Evolutionary conservation across 768 basidiomycete species (phyloP).

Genomic region (Russula brevipes): DNA sequence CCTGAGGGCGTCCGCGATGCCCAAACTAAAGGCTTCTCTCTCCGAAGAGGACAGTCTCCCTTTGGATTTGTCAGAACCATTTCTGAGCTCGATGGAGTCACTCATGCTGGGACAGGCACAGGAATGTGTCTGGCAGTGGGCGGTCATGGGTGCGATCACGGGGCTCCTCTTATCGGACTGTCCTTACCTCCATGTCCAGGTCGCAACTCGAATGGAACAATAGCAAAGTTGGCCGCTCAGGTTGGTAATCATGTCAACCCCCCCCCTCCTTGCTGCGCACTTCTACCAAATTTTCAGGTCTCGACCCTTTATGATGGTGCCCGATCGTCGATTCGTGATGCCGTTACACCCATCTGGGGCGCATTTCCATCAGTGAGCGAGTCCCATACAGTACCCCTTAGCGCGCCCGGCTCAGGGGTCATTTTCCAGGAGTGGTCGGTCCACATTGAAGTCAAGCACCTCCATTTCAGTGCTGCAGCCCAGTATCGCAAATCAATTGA

Average conservation of each 20-base stretch:
- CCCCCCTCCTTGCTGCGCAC: neutral
- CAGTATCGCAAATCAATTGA: slow-evolving; percentile 86
- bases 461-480: slow-evolving; percentile 86
- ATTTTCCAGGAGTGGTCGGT: slow-evolving; percentile 62
- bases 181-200: slow-evolving; percentile 2
- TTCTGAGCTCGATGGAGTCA: slow-evolving; percentile 58
- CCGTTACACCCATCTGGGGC: slow-evolving; percentile 28
- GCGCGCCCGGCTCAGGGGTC: neutral
- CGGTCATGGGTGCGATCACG: slow-evolving; percentile 58
- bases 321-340: slow-evolving; percentile 20
- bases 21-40: slow-evolving; percentile 42
- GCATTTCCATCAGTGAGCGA: slow-evolving; percentile 51
- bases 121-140: slow-evolving; percentile 94
- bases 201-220: slow-evolving; percentile 23
- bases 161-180: slow-evolving; percentile 1
- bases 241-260: neutral
- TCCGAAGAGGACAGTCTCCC: slow-evolving; percentile 51
- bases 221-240: slow-evolving; percentile 22
- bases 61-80: slow-evolving; percentile 59
- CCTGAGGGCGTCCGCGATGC: slow-evolving; percentile 49
- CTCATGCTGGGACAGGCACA: slow-evolving; percentile 93
- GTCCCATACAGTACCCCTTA: neutral
- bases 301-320: slow-evolving; percentile 23
- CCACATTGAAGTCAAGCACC: slow-evolving; percentile 75
- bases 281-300: slow-evolving; percentile 18